A percentile compares a stretch with the other conserved stretches of the same genome.
Evolutionary conservation across 1,284 basidiomycete species (phyloP).

Genomic region (Coriolopsis trogii): DNA sequence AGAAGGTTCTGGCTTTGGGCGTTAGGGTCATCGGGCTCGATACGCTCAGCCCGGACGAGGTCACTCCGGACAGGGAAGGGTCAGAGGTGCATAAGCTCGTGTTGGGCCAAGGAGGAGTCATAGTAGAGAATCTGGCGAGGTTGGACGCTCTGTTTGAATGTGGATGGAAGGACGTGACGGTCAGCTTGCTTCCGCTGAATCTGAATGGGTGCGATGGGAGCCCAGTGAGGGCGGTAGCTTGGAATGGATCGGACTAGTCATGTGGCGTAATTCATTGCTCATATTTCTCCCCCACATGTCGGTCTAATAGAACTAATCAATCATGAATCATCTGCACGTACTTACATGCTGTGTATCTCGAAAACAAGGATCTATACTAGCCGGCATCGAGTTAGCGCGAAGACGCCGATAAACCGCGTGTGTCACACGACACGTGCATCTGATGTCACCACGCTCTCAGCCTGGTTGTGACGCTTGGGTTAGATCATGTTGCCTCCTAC

Average conservation of each 20-base stretch:
- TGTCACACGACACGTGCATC: too few species aligned
- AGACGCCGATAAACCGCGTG: too few species aligned
- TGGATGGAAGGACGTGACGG: constrained; percentile 36
- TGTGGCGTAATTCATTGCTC: too few species aligned
- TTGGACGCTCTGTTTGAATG: constrained; percentile 42
- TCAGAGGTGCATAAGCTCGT: constrained; percentile 59
- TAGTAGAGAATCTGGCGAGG: constrained; percentile 68
- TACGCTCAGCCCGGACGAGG: constrained; percentile 65
- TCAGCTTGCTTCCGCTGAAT: constrained; percentile 62
- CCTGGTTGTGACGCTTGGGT: too few species aligned
- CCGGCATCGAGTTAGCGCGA: too few species aligned
- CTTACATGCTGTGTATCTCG: too few species aligned
- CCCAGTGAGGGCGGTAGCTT: constrained; percentile 56
- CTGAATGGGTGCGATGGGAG: constrained; percentile 62
- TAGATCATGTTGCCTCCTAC: too few species aligned
- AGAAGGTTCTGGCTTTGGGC: constrained; percentile 49
- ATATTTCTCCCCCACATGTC: too few species aligned
- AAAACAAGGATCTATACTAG: too few species aligned
- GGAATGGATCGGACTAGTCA: constrained; percentile 18
- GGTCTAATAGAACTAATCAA: too few species aligned
- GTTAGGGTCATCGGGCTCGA: constrained; percentile 63
- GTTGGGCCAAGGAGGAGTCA: constrained; percentile 59
- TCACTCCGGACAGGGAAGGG: constrained; percentile 39
- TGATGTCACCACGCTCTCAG: too few species aligned
- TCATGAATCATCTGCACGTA: too few species aligned